Conservation (phyloP, 495 filamentous ascomycete species). For the Cercophora scortea region DNA sequence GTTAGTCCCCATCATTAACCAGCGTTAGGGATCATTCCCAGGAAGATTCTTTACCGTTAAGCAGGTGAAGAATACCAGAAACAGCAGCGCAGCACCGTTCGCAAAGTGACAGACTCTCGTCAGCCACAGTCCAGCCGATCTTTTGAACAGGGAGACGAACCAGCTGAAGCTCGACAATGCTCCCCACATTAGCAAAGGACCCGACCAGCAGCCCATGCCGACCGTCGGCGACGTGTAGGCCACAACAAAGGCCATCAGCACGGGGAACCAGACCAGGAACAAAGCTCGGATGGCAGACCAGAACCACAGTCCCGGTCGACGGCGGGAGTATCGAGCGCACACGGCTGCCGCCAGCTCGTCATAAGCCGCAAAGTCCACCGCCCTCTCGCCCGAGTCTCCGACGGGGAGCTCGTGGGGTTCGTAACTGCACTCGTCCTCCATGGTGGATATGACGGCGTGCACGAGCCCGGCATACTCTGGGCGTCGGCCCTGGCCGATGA, state of each 20-base stretch:
- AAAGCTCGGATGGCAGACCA: neutral
- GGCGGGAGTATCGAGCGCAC: neutral
- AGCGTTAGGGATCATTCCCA: neutral
- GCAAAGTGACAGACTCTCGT: neutral
- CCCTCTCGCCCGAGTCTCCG: neutral
- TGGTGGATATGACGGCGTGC: neutral
- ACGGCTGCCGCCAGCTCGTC: neutral
- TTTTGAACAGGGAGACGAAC: slow-evolving; percentile 1
- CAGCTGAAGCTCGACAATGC: neutral
- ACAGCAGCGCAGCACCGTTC: neutral
- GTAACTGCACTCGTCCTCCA: neutral
- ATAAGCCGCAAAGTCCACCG: neutral
- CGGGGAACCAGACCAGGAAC: neutral
- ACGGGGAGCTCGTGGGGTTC: neutral
- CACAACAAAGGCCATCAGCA: slow-evolving; percentile 6
- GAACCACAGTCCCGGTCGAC: neutral
- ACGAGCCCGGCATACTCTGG: slow-evolving; percentile 5
- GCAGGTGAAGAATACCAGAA: neutral
- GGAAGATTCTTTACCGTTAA: neutral
- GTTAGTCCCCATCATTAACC: neutral
- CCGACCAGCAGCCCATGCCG: neutral
- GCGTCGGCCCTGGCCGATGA: slow-evolving; percentile 7
- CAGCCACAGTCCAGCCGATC: neutral
- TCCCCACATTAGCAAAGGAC: neutral
- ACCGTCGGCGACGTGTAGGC: slow-evolving; percentile 7